These are phyloP conservation scores for Ceratocystis papillata DNA, from an alignment of 2,329 filamentous ascomycete genomes.

Conservation along the genomic window DNA sequence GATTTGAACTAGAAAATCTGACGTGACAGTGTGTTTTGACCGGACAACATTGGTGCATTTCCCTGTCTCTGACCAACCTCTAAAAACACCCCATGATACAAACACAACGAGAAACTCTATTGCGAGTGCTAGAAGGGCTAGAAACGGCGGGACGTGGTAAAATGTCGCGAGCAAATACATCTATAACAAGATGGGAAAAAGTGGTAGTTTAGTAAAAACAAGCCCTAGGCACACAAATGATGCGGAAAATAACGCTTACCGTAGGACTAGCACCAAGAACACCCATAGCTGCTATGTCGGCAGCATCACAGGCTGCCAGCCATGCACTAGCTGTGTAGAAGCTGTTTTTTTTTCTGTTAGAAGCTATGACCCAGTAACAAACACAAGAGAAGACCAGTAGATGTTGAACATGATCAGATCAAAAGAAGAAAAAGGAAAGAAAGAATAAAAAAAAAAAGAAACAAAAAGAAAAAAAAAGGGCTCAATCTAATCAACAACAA, in stretches of 20 bases:
- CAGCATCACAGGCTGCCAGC: conserved; percentile 62
- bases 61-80: neutral
- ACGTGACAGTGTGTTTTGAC: conserved; percentile 56
- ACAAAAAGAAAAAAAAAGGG: too few species aligned
- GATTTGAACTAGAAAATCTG: conserved; percentile 50
- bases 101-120: conserved; percentile 2
- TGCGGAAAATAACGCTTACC: conserved; percentile 34
- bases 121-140: conserved; percentile 48
- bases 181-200: conserved; percentile 30
- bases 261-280: conserved; percentile 65
- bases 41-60: conserved; percentile 40
- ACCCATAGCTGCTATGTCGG: conserved; percentile 54
- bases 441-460: too few species aligned
- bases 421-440: too few species aligned
- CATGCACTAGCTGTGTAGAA: conserved; percentile 53
- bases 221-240: neutral
- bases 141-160: conserved; percentile 56
- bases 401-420: too few species aligned
- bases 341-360: conserved; percentile 8
- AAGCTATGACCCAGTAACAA: neutral
- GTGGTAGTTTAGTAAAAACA: too few species aligned
- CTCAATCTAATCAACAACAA: neutral
- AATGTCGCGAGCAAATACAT: conserved; percentile 67
- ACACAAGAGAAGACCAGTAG: neutral
- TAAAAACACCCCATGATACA: conserved; percentile 6